A percentile compares a stretch with the other conserved stretches of the same genome.
Evolutionary conservation across 768 basidiomycete species (phyloP).

Genomic region (Phylloporus arenicola): DNA sequence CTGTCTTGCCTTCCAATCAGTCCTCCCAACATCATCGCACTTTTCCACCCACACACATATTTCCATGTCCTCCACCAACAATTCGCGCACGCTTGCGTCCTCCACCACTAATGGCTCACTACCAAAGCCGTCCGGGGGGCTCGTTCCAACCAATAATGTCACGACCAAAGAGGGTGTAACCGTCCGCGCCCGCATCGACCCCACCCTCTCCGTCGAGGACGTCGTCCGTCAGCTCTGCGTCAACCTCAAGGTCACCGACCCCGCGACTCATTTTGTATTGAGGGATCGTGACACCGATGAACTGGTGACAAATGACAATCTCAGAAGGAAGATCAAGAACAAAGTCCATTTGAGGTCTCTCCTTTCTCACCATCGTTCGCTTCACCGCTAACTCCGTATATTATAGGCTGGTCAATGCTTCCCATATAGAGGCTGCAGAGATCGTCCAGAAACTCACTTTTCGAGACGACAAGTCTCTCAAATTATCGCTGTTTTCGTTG

Average conservation of each 20-base stretch:
- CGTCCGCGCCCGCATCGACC: conserved; percentile 81
- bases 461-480: conserved; percentile 56
- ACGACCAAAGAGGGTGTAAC: conserved; percentile 69
- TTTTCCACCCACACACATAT: neutral
- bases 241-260: conserved; percentile 73
- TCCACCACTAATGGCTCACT: conserved; percentile 30
- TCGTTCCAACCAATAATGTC: conserved; percentile 82
- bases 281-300: conserved; percentile 75
- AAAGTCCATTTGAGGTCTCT: conserved; percentile 75
- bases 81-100: conserved; percentile 27
- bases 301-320: conserved; percentile 81
- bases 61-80: conserved; percentile 26
- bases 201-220: conserved; percentile 76
- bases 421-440: conserved; percentile 73
- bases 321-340: conserved; percentile 73
- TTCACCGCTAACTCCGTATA: neutral
- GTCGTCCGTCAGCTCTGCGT: conserved; percentile 79
- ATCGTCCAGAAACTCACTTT: conserved; percentile 63
- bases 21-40: neutral
- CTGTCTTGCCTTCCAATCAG: neutral
- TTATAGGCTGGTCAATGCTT: conserved; percentile 70
- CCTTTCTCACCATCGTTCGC: neutral
- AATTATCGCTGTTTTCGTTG: conserved; percentile 67
- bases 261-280: conserved; percentile 67
- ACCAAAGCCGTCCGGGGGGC: conserved; percentile 38